A percentile compares a stretch with the other conserved stretches of the same genome.
These are phyloP conservation scores for Echeveria elegans DNA, from an alignment of 164 flowering plant genomes.

Conservation along the genomic window DNA sequence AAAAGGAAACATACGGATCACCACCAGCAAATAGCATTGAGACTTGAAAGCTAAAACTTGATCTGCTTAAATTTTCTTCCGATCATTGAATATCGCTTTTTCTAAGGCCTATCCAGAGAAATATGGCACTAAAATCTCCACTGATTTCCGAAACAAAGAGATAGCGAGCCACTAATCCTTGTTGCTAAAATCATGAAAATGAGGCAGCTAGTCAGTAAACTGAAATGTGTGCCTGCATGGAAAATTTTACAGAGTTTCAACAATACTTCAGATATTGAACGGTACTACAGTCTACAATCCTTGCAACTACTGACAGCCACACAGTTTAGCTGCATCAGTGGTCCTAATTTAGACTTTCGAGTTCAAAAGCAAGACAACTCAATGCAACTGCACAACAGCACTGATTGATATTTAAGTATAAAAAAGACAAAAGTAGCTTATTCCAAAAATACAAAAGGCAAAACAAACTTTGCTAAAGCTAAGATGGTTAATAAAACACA, in stretches of 20 bases:
- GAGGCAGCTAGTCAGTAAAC: background rate
- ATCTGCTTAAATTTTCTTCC: too few species aligned
- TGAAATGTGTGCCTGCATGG: background rate
- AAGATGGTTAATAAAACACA: background rate
- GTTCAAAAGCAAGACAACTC: background rate
- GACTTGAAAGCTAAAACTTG: too few species aligned
- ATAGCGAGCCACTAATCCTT: background rate
- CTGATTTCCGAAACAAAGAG: background rate
- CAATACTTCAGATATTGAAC: background rate
- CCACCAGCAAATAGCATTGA: background rate
- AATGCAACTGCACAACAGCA: background rate
- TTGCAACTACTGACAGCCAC: background rate
- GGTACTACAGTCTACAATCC: background rate
- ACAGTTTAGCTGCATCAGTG: background rate
- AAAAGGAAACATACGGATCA: background rate
- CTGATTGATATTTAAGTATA: too few species aligned
- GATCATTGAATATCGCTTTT: too few species aligned
- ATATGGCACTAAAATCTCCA: too few species aligned
- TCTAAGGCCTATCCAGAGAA: too few species aligned
- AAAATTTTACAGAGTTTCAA: background rate
- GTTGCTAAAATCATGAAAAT: background rate
- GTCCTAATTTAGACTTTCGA: background rate
- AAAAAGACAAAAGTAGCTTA: background rate
- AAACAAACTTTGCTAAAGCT: background rate
- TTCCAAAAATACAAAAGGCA: too few species aligned